These are phyloP conservation scores for Corrigiola litoralis DNA, from an alignment of 179 eudicot species.

Conservation along the genomic window DNA sequence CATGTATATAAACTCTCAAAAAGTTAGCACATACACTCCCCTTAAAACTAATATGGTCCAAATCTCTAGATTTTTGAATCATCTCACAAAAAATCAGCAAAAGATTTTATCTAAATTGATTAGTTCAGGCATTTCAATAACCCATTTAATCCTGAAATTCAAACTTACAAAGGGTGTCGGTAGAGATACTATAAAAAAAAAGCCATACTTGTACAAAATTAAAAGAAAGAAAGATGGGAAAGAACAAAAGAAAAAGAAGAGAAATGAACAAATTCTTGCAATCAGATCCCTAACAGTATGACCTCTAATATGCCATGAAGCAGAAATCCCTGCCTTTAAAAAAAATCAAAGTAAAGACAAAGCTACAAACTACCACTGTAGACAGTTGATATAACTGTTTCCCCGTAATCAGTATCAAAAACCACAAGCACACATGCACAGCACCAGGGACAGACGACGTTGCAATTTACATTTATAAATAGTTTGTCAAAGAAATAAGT, in stretches of 20 bases:
- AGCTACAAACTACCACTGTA: no score
- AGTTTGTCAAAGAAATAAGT: background rate
- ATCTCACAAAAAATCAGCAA: background rate
- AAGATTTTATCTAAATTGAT: no score
- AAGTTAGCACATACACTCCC: background rate
- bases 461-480: background rate
- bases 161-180: no score
- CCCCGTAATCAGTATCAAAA: background rate
- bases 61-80: background rate
- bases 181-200: no score
- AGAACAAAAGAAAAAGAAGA: background rate
- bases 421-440: background rate
- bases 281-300: no score
- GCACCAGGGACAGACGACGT: background rate
- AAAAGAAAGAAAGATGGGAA: background rate
- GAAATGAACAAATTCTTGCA: background rate
- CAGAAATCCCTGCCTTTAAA: no score
- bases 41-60: no score
- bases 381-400: no score
- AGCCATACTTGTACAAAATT: no score
- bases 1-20: background rate
- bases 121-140: no score
- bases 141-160: no score
- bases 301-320: background rate
- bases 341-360: no score